phyloP scores from a whole-genome alignment of 257 asterid genomes.

The Solanum commersonii region DNA sequence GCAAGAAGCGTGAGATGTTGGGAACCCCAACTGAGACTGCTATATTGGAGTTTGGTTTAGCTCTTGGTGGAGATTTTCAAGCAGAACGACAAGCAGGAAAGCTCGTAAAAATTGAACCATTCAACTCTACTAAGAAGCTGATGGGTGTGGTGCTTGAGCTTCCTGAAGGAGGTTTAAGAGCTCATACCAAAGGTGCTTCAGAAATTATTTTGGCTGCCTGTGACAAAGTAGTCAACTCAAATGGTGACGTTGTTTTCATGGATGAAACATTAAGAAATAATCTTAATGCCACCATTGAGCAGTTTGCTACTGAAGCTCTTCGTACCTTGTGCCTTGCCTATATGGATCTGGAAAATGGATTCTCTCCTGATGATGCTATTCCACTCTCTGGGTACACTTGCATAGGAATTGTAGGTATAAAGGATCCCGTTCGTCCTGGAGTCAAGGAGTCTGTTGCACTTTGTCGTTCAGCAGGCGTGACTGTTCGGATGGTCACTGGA shows the following conservation, averaged over 20 bases:
- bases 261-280: not conserved
- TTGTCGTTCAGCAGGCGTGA: constrained; percentile 9
- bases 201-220: constrained; percentile 11
- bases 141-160: constrained; percentile 4
- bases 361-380: constrained; percentile 1
- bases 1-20: constrained; percentile 1
- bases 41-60: not conserved
- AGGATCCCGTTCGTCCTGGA: constrained; percentile 18
- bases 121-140: constrained; percentile 5
- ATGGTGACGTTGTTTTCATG: constrained; percentile 4
- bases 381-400: constrained; percentile 3
- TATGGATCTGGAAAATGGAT: constrained; percentile 8
- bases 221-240: not conserved
- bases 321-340: constrained; percentile 12
- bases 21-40: constrained; percentile 14
- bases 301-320: constrained; percentile 13
- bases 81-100: constrained; percentile 3
- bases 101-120: constrained; percentile 8
- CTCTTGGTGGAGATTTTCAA: constrained; percentile 10
- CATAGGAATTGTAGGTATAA: constrained; percentile 9
- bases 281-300: constrained; percentile 6
- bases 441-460: constrained; percentile 12
- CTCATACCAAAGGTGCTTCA: constrained; percentile 10
- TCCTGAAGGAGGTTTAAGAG: constrained; percentile 6
- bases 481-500: constrained; percentile 13